Evolutionary conservation across 208 protist species (phyloP).

Genomic region (Leishmania lainsoni): DNA sequence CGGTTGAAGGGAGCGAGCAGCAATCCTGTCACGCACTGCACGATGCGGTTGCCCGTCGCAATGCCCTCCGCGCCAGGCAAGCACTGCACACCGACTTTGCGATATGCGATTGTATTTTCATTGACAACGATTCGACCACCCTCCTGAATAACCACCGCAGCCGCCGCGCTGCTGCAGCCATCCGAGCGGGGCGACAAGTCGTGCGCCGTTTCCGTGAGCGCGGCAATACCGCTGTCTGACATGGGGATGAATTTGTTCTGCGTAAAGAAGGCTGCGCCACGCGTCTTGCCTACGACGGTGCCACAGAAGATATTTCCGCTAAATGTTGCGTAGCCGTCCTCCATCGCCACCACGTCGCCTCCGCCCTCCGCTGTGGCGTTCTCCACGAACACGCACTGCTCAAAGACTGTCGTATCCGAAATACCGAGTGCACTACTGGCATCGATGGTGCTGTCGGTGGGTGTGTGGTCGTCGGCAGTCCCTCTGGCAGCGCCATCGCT

Average conservation of each 20-base stretch:
- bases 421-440: neutral
- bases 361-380: conserved; percentile 41
- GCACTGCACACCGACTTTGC: conserved; percentile 48
- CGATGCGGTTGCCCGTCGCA: conserved; percentile 47
- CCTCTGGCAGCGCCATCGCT: neutral
- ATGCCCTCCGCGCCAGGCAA: conserved; percentile 49
- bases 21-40: conserved; percentile 48
- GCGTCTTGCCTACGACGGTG: conserved; percentile 59
- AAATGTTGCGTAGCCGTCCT: conserved; percentile 59
- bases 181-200: neutral
- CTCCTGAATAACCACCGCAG: conserved; percentile 52
- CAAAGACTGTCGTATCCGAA: conserved; percentile 41
- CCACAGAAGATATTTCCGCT: conserved; percentile 68
- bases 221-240: neutral
- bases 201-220: neutral
- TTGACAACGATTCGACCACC: conserved; percentile 37
- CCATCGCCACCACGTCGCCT: conserved; percentile 70
- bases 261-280: conserved; percentile 48
- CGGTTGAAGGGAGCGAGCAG: conserved; percentile 54
- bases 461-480: neutral
- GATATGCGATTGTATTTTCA: conserved; percentile 56
- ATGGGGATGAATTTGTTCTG: conserved; percentile 54
- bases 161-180: conserved; percentile 4
- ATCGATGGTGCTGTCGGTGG: neutral
- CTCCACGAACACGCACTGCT: conserved; percentile 62